These are phyloP conservation scores for Alternaria triticina DNA, from an alignment of 2,329 filamentous ascomycete species.

Conservation along the genomic window DNA sequence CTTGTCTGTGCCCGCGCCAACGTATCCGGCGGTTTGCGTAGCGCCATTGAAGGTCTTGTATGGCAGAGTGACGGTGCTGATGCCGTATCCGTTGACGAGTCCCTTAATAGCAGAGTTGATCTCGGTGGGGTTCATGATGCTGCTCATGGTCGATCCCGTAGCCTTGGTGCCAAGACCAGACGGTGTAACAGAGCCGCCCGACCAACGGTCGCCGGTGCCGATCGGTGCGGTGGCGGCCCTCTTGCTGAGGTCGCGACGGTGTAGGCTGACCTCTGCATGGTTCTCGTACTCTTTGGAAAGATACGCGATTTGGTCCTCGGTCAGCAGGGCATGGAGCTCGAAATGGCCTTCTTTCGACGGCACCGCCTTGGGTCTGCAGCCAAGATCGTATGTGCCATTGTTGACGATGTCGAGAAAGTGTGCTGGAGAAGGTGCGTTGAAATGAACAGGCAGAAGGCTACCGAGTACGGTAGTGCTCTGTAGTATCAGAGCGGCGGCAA, in stretches of 20 bases:
- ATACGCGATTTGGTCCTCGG: conserved; percentile 42
- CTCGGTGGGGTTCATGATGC: conserved; percentile 56
- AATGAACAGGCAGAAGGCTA: conserved; percentile 38
- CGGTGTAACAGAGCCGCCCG: conserved; percentile 50
- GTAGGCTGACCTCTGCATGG: conserved; percentile 29
- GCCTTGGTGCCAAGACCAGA: conserved; percentile 52
- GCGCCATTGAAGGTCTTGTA: conserved; percentile 55
- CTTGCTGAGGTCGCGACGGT: conserved; percentile 32
- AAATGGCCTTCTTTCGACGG: conserved; percentile 39
- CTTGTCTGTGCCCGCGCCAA: conserved; percentile 55
- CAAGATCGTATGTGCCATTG: conserved; percentile 46
- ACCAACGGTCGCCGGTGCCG: conserved; percentile 50
- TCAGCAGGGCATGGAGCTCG: conserved; percentile 41
- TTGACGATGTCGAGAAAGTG: conserved; percentile 43
- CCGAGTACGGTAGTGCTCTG: conserved; percentile 37
- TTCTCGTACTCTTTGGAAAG: conserved; percentile 35
- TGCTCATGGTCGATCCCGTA: conserved; percentile 46
- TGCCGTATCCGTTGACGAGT: conserved; percentile 51
- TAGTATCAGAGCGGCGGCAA: conserved; percentile 35
- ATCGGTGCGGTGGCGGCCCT: conserved; percentile 41
- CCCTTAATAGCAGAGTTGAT: conserved; percentile 54
- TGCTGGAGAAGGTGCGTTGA: conserved; percentile 37
- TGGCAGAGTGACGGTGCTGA: conserved; percentile 53
- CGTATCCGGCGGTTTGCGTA: conserved; percentile 50
- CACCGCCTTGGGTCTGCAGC: conserved; percentile 41